Base-by-base conservation (phyloP, 768 basidiomycete species). In the Fomitopsis pulvina region DNA sequence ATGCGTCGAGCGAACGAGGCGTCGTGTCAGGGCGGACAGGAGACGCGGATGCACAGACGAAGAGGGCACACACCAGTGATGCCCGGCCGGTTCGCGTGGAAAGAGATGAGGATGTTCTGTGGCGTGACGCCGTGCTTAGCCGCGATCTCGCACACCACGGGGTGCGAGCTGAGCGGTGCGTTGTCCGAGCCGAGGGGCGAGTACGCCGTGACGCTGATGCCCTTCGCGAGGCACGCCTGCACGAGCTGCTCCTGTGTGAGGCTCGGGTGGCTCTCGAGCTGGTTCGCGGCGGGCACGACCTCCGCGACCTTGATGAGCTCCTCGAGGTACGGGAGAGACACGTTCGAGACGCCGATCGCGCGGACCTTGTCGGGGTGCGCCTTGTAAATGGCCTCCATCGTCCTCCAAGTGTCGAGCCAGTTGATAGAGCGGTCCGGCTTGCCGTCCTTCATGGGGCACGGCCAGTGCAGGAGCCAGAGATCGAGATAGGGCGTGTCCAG, bases 381-480 rank as follows among this genome's bases (percentile, higher is more conserved):
- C 60, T 77, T 74, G 69, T 78, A 74, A 12, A 91, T 62, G 53
- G 74, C 76, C 63, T 85, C 87, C 81, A 92, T 85, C 46, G 68
- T 63, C 59, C 80, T 81, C 89, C 89, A 92, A 26, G 88, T 87
- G 57, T 92, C 76, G 41, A 83, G 67, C 79, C 87, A 86, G 60
- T 79, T 76, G 60, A 71, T 66, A 16, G 62, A 69, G 59, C 71
- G 77, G 58, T 85, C 79, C 6, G 81, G 71, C 50, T 71, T 68
- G 45, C 71, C 71, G 51, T 78, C 79, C 38, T 58, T 57, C 79
- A 87, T 79, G 28, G 87, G 83, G 18, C 84, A 79, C 12, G 89
- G 90, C 88, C 87, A 89, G 67, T 89, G 87, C 76, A 89, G 80
- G 51, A 88, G 70, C 78, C 85, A 92, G 22, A 92, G 78, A 60